These are phyloP conservation scores for Alternaria atra DNA, from an alignment of 2,329 filamentous ascomycete genomes.

Conservation along the genomic window DNA sequence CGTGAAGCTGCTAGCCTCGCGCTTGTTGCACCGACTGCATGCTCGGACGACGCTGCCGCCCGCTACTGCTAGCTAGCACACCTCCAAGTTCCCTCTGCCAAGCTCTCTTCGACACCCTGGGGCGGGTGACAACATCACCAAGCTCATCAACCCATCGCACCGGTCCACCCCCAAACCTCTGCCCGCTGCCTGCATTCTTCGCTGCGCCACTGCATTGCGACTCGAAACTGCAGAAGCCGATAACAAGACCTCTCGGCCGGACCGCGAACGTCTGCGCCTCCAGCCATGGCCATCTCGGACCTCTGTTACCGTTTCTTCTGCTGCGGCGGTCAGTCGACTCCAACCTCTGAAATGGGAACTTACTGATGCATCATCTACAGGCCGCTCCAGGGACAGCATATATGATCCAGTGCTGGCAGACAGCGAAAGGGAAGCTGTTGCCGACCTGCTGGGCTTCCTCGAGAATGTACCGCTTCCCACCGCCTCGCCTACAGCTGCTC, in stretches of 20 bases:
- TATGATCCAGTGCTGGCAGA: constrained; percentile 78
- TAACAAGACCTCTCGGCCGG: constrained; percentile 19
- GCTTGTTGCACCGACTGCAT: constrained; percentile 12
- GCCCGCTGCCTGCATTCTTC: constrained; percentile 23
- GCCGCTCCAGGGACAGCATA: constrained; percentile 58
- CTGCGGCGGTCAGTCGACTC: constrained; percentile 47
- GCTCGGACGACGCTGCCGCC: constrained; percentile 15
- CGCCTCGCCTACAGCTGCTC: constrained; percentile 7
- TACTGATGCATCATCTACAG: constrained; percentile 42
- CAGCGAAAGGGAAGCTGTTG: constrained; percentile 95
- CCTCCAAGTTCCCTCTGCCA: constrained; percentile 11
- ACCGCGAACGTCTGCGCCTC: constrained; percentile 37
- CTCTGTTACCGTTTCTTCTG: constrained; percentile 46
- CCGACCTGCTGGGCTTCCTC: constrained; percentile 92
- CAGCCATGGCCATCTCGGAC: constrained; percentile 47
- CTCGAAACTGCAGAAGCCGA: constrained; percentile 1
- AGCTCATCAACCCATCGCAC: constrained; percentile 16
- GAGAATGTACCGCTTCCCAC: constrained; percentile 76
- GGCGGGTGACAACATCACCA: constrained; percentile 14
- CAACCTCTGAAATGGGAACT: constrained; percentile 2
- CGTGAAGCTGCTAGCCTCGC: constrained; percentile 7
- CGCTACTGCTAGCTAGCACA: constrained; percentile 14
- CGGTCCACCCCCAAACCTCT: constrained; percentile 14
- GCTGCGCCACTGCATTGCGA: constrained; percentile 6
- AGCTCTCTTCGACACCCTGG: constrained; percentile 13